Conservation (phyloP, 164 flowering plant genomes). For the Hamamelis virginiana region DNA sequence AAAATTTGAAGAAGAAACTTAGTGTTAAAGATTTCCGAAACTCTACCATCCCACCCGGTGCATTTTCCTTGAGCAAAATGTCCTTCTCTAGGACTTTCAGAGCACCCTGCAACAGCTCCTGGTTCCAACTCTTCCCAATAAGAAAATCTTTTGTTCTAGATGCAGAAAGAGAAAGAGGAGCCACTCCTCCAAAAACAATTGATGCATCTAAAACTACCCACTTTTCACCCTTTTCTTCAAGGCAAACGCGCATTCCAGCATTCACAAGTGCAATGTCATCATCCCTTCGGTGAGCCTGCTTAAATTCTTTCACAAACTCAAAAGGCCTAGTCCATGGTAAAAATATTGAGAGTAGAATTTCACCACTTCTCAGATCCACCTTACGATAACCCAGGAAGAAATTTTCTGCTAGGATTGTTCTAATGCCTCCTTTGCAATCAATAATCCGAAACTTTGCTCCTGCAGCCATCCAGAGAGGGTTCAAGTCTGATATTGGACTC, state of each 20-base stretch:
- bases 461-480: constrained; percentile 97
- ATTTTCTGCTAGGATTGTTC: constrained; percentile 64
- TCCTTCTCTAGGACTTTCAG: constrained; percentile 57
- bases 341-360: constrained; percentile 77
- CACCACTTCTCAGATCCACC: constrained; percentile 66
- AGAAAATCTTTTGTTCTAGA: constrained; percentile 52
- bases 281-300: constrained; percentile 96
- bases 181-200: constrained; percentile 93
- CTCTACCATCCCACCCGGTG: constrained; percentile 99
- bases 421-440: constrained; percentile 55
- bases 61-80: constrained; percentile 66
- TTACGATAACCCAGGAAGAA: constrained; percentile 91
- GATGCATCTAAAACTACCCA: constrained; percentile 81
- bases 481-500: constrained; percentile 97
- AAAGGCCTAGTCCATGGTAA: constrained; percentile 84
- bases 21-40: constrained; percentile 81
- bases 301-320: constrained; percentile 94
- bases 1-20: constrained; percentile 94
- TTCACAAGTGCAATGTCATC: constrained; percentile 98
- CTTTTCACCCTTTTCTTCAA: constrained; percentile 47
- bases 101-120: constrained; percentile 56
- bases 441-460: constrained; percentile 68
- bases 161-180: constrained; percentile 73
- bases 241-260: constrained; percentile 90
- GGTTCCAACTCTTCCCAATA: constrained; percentile 71